Base-by-base conservation (phyloP, 73 alveolate species). In the Tetrahymena malaccensis region DNA sequence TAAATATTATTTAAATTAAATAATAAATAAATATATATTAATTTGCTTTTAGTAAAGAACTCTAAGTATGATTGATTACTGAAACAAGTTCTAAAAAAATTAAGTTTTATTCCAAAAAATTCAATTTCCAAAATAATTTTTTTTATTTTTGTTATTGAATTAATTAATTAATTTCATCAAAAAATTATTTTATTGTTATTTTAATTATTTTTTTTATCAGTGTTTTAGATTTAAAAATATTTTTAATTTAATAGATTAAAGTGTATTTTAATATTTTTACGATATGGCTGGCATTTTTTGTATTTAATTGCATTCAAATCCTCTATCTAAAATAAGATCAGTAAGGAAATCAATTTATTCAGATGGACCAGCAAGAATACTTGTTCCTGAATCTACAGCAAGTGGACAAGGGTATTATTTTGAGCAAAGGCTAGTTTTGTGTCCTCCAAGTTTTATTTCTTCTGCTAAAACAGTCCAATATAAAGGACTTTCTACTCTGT, bases 391-490 rank as follows among this genome's bases (percentile, higher is more conserved):
- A 94, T 94, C 96, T 21, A 94, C 34, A 7, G 85, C 96, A 43
- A 94, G 44, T 15, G 84, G 34, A 43, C 96, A 94, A 31, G 83
- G 83, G 16, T 43, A n/a, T 27, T 94, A 8, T 40, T 9, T 38
- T 10, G 96, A 43, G 55, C 96, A 94, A 31, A 94, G 44, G 33
- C 93, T 38, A 43, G 96, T 94, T 40, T 94, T 94, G 19, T 94
- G 55, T 55, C 85, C 85, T 8, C 96, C 96, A 35, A 94, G 93
- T 94, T 85, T 94, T 31, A 94, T 94, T 94, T 94, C 96, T 94
- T 94, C 56, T 2, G 93, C 96, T 55, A 10, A 21, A 94, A 94
- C 31, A 40, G 96, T 43, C 96, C 96, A 94, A 43, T 94, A 94
- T 27, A 43, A 43, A 55, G 83, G 44, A 43, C 34, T 25, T n/a